Evolutionary conservation across 148 eudicot species (phyloP).

Genomic region (Persicaria tinctoria): DNA sequence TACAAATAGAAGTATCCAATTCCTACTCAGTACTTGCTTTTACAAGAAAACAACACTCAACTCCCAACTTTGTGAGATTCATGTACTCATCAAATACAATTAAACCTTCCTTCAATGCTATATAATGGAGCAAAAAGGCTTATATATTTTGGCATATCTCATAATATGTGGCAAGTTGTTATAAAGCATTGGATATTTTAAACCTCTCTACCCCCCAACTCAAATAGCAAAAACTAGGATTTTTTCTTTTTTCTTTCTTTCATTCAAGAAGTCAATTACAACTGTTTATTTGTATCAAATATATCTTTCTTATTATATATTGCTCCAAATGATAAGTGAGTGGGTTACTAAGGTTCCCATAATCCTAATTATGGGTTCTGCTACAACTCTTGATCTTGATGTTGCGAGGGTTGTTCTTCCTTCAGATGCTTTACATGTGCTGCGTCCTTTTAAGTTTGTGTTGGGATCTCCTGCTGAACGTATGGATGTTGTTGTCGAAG

Average conservation of each 20-base stretch:
- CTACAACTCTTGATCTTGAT: slow-evolving; percentile 41
- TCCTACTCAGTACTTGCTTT: too few species aligned
- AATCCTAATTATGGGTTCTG: slow-evolving; percentile 70
- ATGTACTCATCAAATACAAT: too few species aligned
- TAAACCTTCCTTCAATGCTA: too few species aligned
- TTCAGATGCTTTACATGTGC: slow-evolving; percentile 41
- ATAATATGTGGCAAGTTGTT: too few species aligned
- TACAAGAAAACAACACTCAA: too few species aligned
- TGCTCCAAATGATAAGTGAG: slow-evolving; percentile 48
- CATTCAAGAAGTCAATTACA: background rate
- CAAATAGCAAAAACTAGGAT: background rate
- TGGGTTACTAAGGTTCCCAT: slow-evolving; percentile 83
- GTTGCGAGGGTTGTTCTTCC: slow-evolving; percentile 51
- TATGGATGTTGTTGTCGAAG: slow-evolving; percentile 74
- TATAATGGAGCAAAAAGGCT: too few species aligned
- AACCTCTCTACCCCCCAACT: too few species aligned
- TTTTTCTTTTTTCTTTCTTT: background rate
- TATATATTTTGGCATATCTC: too few species aligned
- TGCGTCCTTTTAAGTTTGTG: slow-evolving; percentile 44
- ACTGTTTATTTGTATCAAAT: background rate
- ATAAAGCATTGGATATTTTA: too few species aligned
- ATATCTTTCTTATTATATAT: background rate
- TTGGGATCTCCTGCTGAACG: slow-evolving; percentile 73
- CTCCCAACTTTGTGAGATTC: too few species aligned
- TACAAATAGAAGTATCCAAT: too few species aligned